phyloP scores from a whole-genome alignment of 2,329 filamentous ascomycete genomes.

The Colletotrichum ledebouriae region DNA sequence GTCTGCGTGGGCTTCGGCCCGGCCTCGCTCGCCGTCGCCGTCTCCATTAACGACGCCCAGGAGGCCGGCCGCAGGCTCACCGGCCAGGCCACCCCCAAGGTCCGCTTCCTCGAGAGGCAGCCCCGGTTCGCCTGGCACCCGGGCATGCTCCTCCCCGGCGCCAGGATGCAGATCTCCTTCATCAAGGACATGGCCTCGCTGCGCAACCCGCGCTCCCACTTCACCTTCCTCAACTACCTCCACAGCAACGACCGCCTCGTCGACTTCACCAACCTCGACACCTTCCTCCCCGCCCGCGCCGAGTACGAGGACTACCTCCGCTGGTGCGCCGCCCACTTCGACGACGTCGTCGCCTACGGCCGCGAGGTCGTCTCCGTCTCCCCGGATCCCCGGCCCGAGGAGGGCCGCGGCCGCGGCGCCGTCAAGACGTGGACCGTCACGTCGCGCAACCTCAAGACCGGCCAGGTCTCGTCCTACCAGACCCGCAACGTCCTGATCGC shows the following conservation, averaged over 20 bases:
- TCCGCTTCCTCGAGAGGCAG: conserved; percentile 92
- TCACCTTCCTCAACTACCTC: conserved; percentile 96
- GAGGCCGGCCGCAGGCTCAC: conserved; percentile 61
- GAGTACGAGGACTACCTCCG: conserved; percentile 97
- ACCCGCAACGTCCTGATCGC: conserved; percentile 76
- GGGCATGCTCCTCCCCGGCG: conserved; percentile 93
- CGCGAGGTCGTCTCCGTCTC: conserved; percentile 81
- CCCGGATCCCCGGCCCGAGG: conserved; percentile 56
- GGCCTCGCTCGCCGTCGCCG: conserved; percentile 88
- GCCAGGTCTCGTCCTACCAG: conserved; percentile 64
- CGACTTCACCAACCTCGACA: conserved; percentile 90
- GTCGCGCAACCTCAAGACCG: conserved; percentile 72
- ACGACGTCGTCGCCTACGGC: conserved; percentile 78
- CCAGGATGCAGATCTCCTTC: conserved; percentile 98
- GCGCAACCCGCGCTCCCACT: conserved; percentile 87
- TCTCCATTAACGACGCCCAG: conserved; percentile 87
- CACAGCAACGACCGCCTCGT: conserved; percentile 85
- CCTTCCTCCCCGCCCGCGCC: conserved; percentile 85
- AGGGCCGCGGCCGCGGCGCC: conserved; percentile 50
- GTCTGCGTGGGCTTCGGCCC: conserved; percentile 95
- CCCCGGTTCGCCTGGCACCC: conserved; percentile 89
- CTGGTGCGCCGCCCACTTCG: conserved; percentile 90
- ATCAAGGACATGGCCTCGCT: conserved; percentile 95
- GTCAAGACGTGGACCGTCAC: conserved; percentile 77
- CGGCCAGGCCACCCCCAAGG: conserved; percentile 70